Conservation (phyloP, 139 green algal genomes). For the Coelastrella sp. region DNA sequence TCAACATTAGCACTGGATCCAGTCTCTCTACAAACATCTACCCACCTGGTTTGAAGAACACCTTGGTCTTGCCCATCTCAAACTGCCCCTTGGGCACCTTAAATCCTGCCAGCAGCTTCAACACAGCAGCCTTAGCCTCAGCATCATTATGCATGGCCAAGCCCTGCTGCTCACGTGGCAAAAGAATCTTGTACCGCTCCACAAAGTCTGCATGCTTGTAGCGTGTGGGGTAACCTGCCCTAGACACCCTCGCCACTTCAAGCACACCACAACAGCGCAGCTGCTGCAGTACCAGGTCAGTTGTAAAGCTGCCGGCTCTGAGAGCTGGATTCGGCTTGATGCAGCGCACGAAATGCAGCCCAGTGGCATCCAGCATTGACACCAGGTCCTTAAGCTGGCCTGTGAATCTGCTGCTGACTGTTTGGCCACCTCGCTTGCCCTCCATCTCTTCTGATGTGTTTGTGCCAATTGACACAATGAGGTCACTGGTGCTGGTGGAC, state of each 20-base stretch:
- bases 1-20: too few relatives aligned
- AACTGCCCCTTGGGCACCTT: constrained; percentile 67
- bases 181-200: constrained; percentile 83
- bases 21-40: too few relatives aligned
- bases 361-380: constrained; percentile 76
- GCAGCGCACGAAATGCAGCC: constrained; percentile 97
- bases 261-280: constrained; percentile 96
- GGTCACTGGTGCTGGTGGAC: constrained; percentile 6
- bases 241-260: constrained; percentile 93
- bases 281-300: constrained; percentile 88
- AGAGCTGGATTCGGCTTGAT: constrained; percentile 94
- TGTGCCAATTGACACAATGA: constrained; percentile 53
- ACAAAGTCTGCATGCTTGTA: constrained; percentile 86
- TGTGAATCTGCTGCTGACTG: constrained; percentile 77
- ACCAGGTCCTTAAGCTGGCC: constrained; percentile 86
- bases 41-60: constrained; percentile 83
- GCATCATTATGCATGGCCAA: constrained; percentile 21
- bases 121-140: constrained; percentile 51
- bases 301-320: constrained; percentile 76
- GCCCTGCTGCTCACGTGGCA: constrained; percentile 57
- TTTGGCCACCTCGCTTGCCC: constrained; percentile 47
- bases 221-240: constrained; percentile 94
- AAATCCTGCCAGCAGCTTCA: constrained; percentile 76
- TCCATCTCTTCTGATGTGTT: constrained; percentile 33
- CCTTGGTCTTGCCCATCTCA: constrained; percentile 78